Conservation (phyloP, 257 asterid genomes). For the Capsicum rhomboideum region DNA sequence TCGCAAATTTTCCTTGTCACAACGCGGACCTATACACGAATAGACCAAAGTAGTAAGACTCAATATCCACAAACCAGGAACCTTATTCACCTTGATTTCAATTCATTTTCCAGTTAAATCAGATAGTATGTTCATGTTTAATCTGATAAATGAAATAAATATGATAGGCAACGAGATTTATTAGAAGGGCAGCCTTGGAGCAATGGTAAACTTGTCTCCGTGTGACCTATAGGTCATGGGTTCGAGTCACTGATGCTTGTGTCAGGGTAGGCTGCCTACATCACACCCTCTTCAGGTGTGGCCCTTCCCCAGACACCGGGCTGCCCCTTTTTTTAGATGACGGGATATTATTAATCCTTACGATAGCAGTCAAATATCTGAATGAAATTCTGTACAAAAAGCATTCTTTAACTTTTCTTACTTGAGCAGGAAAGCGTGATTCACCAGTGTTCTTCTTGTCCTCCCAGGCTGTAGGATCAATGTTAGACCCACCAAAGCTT, state of each 20-base stretch:
- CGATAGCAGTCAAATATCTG: not conserved
- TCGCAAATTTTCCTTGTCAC: constrained; percentile 77
- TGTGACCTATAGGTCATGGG: not conserved
- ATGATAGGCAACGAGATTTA: not conserved
- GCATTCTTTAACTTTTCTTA: not conserved
- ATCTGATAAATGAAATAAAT: not conserved
- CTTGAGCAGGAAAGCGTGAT: constrained; percentile 97
- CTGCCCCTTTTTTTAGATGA: not conserved
- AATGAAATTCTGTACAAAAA: not conserved
- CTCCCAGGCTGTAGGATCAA: constrained; percentile 96
- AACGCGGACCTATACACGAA: constrained; percentile 53
- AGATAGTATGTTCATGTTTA: not conserved
- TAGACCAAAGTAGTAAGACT: not conserved
- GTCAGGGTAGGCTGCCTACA: not conserved
- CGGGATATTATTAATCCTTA: not conserved
- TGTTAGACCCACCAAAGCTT: constrained; percentile 86
- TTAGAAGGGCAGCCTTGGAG: not conserved
- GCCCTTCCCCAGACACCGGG: not conserved
- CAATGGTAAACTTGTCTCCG: not conserved
- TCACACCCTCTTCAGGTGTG: not conserved
- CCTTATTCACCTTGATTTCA: not conserved
- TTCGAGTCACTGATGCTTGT: not conserved
- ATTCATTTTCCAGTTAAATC: not conserved
- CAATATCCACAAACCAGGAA: not conserved
- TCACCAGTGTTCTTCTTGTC: constrained; percentile 88